Evolutionary conservation across 192 early-diverging fungal species (phyloP), one percentile per base, ranked within the genome.

Genomic region (Coemansia pectinata): DNA sequence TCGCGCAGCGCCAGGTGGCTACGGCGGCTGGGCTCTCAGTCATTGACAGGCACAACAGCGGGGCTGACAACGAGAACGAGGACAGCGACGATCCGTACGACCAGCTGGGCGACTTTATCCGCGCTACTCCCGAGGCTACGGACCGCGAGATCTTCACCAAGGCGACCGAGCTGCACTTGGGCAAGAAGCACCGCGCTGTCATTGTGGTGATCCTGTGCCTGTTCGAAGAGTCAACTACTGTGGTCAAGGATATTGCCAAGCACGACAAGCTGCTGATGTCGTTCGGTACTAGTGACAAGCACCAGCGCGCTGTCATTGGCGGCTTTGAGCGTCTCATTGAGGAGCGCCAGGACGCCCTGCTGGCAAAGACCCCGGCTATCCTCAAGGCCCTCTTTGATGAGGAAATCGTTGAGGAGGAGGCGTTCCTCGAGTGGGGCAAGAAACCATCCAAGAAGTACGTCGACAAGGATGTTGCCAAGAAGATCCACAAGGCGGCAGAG

Each of bases 321-420:
- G 96, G 96, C 21, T 88, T 98, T 63, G 96, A 97, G 82, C 85
- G 90, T 21, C 80, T 96, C 53, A 89, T 96, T 44, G 90, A 81
- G 50, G 84, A 86, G 29, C 82, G 83, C 53, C 66, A 68, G 74
- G 88, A 85, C 63, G 71, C 68, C 63, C 74, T 89, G 58, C 74
- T 90, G 52, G 79, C 81, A 47, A 94, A 91, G 86, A 86, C 86
- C 12, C 85, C 93, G 15, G 72, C 87, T 53, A 90, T 97, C 65
- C 81, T 99, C 71, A 95, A 93, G 91, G 88, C 87, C 6, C 86
- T 98, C 50, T 98, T 95, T 74, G 91, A 98, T 67, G 87, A 87
- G 58, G 96, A 99, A 63, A 85, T 98, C 45, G 74, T 98, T 64
- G 94, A 95, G 25, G 97, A 98, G 86, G 94, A 96, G 14, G 90